phyloP scores from a whole-genome alignment of 179 eudicot genomes.

The Gypsophila paniculata region DNA sequence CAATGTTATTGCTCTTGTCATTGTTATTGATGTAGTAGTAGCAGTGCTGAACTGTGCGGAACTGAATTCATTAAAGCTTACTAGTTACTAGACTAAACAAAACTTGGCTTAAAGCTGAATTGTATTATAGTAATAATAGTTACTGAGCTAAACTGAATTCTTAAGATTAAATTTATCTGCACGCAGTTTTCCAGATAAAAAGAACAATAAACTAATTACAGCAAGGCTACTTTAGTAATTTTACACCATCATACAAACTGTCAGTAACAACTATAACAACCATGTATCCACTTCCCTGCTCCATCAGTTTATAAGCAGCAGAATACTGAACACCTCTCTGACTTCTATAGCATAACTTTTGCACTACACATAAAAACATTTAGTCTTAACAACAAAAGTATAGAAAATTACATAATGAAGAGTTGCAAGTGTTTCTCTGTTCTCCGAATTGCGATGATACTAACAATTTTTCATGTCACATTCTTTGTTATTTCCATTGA shows the following conservation, averaged over 20 bases:
- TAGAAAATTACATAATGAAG: slow-evolving; percentile 19
- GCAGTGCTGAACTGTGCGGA: not conserved
- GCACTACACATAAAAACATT: not conserved
- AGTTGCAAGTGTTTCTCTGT: slow-evolving; percentile 9
- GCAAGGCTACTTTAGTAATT: not conserved
- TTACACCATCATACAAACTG: not conserved
- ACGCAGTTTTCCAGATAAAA: too few relatives aligned
- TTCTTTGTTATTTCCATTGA: slow-evolving; percentile 33
- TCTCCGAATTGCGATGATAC: slow-evolving; percentile 17
- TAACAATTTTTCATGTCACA: slow-evolving; percentile 26
- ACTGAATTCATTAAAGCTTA: not conserved
- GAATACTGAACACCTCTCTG: not conserved
- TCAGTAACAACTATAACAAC: not conserved
- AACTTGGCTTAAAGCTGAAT: too few relatives aligned
- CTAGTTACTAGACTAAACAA: not conserved
- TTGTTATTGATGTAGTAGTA: too few relatives aligned
- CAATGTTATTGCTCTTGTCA: too few relatives aligned
- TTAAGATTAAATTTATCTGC: too few relatives aligned
- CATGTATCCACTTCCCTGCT: not conserved
- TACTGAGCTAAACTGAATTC: not conserved
- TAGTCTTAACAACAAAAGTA: not conserved
- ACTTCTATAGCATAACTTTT: slow-evolving; percentile 4
- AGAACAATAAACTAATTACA: not conserved
- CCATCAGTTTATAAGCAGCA: slow-evolving; percentile 6
- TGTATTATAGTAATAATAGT: not conserved